phyloP scores from a whole-genome alignment of 73 alveolate species.

The Uronychia setigera region DNA sequence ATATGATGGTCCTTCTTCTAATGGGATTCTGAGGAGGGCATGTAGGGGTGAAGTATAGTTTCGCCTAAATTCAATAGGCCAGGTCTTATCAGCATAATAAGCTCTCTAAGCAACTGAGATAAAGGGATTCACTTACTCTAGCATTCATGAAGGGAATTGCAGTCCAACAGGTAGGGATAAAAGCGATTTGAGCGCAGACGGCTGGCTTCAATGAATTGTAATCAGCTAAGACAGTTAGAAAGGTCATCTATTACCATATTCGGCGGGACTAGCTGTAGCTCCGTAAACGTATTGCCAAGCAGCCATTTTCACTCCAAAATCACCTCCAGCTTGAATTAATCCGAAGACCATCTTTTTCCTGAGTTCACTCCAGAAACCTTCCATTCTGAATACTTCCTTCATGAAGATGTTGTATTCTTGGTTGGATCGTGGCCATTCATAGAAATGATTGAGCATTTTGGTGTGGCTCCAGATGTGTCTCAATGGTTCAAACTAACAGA shows the following conservation, averaged over 20 bases:
- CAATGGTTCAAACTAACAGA: slow-evolving; percentile 40
- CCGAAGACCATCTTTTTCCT: slow-evolving; percentile 48
- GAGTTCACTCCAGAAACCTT: slow-evolving; percentile 62
- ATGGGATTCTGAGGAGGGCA: slow-evolving; percentile 82
- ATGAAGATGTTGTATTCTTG: slow-evolving; percentile 59
- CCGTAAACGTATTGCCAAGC: slow-evolving; percentile 68
- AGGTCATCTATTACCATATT: slow-evolving; percentile 15
- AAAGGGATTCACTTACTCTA: not conserved
- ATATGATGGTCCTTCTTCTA: slow-evolving; percentile 84
- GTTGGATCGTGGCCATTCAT: slow-evolving; percentile 64
- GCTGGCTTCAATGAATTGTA: slow-evolving; percentile 53
- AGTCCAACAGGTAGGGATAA: slow-evolving; percentile 57
- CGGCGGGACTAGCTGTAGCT: slow-evolving; percentile 61
- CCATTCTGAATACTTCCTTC: slow-evolving; percentile 66
- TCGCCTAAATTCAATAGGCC: slow-evolving; percentile 79
- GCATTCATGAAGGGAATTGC: slow-evolving; percentile 80
- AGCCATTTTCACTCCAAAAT: slow-evolving; percentile 51
- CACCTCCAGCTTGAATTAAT: slow-evolving; percentile 31
- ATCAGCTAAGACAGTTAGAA: slow-evolving; percentile 18
- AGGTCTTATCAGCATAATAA: slow-evolving; percentile 82
- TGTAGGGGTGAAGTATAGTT: slow-evolving; percentile 72
- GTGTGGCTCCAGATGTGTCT: slow-evolving; percentile 39
- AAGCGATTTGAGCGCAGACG: slow-evolving; percentile 52
- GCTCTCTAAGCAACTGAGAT: slow-evolving; percentile 58
- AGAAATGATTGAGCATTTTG: slow-evolving; percentile 41